Percentiles rank a stretch among this genome's conserved stretches.
These are phyloP conservation scores for Hemisphaericaspora xylanilytica DNA, from an alignment of 1,139 yeast genomes.

Conservation along the genomic window DNA sequence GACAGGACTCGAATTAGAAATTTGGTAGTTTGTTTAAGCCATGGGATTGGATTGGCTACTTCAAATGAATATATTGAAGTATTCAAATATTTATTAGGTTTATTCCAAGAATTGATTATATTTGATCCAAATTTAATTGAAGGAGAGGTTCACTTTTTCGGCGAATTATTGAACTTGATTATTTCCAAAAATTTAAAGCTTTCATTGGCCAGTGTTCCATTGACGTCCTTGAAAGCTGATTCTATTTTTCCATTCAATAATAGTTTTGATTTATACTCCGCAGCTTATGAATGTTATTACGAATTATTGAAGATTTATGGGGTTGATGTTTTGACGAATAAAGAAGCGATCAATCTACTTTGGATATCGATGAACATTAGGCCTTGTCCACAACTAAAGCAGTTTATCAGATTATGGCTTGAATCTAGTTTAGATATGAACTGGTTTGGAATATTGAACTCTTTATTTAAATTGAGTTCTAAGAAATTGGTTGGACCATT, in stretches of 20 bases:
- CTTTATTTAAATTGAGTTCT: constrained; percentile 38
- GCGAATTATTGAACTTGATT: constrained; percentile 30
- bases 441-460: constrained; percentile 42
- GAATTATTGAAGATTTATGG: constrained; percentile 43
- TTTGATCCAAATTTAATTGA: constrained; percentile 38
- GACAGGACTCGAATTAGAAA: constrained; percentile 27
- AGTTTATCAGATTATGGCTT: constrained; percentile 39
- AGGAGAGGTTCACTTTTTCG: constrained; percentile 30
- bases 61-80: constrained; percentile 28
- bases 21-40: constrained; percentile 29
- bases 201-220: constrained; percentile 32
- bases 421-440: constrained; percentile 36
- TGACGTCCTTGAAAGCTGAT: constrained; percentile 36
- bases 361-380: constrained; percentile 46
- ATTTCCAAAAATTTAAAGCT: constrained; percentile 39
- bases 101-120: constrained; percentile 41
- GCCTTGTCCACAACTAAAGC: constrained; percentile 38
- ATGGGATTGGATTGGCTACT: constrained; percentile 34
- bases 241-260: constrained; percentile 42
- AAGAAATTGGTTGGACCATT: constrained; percentile 40
- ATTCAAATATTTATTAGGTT: constrained; percentile 25
- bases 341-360: constrained; percentile 35
- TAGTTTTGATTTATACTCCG: constrained; percentile 33
- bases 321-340: constrained; percentile 22
- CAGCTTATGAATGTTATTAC: constrained; percentile 40